phyloP scores from a whole-genome alignment of 805 yeast genomes.

The Ogataea ganodermae region DNA sequence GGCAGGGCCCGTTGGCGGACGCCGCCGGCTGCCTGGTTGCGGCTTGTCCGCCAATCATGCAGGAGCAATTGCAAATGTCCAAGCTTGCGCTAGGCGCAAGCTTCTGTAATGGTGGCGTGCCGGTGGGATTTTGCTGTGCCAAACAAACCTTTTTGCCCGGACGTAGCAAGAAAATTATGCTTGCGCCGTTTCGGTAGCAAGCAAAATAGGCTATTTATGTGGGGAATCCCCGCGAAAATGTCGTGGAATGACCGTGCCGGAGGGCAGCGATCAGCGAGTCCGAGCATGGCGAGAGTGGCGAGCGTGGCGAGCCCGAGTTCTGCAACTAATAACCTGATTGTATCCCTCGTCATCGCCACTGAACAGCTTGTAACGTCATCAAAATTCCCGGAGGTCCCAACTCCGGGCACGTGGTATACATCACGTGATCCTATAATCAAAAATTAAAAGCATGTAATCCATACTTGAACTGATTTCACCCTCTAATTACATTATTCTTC shows the following conservation, averaged over 20 bases:
- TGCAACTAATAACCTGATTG: too few species aligned
- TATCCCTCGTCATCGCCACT: too few species aligned
- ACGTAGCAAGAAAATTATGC: too few species aligned
- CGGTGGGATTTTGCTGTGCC: too few species aligned
- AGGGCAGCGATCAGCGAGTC: neutral
- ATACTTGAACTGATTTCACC: too few species aligned
- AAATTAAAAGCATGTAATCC: too few species aligned
- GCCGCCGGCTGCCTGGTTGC: neutral
- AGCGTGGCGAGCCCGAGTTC: too few species aligned
- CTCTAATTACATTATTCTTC: too few species aligned
- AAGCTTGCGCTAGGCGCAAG: neutral
- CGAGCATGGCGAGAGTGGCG: neutral
- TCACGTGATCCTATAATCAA: neutral
- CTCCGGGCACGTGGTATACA: neutral
- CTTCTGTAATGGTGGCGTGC: too few species aligned
- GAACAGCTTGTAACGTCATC: too few species aligned
- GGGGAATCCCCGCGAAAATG: conserved; percentile 6
- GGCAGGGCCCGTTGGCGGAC: neutral
- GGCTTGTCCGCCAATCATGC: neutral
- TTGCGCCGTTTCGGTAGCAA: conserved; percentile 3
- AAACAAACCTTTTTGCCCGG: too few species aligned
- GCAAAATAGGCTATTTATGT: conserved; percentile 8
- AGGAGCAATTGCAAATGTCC: neutral
- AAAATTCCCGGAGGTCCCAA: too few species aligned
- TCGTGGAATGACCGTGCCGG: neutral